Evolutionary conservation across 805 yeast species (phyloP).

Genomic region (Jamesozyma gamospora): DNA sequence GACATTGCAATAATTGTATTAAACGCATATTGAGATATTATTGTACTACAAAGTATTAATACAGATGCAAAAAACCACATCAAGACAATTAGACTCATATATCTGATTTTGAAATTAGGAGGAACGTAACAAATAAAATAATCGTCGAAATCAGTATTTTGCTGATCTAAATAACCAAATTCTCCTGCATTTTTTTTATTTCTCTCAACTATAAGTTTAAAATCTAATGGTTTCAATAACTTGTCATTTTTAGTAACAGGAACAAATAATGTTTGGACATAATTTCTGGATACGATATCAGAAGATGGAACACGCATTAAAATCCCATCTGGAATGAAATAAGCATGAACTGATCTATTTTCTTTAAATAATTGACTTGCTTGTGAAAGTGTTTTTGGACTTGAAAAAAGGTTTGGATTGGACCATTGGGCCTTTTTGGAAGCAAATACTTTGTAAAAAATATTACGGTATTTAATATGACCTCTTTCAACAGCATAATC

Average conservation of each 20-base stretch:
- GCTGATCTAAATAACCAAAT: conserved; percentile 35
- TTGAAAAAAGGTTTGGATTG: conserved; percentile 43
- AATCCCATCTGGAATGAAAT: conserved; percentile 71
- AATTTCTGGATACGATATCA: conserved; percentile 62
- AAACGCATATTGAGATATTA: conserved; percentile 13
- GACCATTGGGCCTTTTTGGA: conserved; percentile 28
- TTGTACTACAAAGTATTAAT: conserved; percentile 15
- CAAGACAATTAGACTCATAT: conserved; percentile 33
- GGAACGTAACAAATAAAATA: conserved; percentile 83
- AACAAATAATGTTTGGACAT: conserved; percentile 58
- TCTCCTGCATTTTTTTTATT: conserved; percentile 33
- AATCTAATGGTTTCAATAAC: conserved; percentile 35
- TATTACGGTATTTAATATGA: conserved; percentile 44
- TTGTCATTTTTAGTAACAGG: conserved; percentile 75
- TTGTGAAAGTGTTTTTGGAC: conserved; percentile 43
- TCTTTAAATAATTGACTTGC: conserved; percentile 37
- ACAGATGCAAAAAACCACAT: conserved; percentile 39
- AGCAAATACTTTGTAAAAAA: conserved; percentile 35
- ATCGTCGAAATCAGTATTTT: conserved; percentile 32
- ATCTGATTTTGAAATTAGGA: conserved; percentile 56
- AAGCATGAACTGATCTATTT: conserved; percentile 37
- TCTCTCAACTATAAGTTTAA: conserved; percentile 25
- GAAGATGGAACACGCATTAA: conserved; percentile 79
- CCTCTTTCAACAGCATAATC: conserved; percentile 66
- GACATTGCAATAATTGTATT: conserved; percentile 8